Evolutionary conservation across 2,329 filamentous ascomycete genomes (phyloP).

Genomic region (Venturia oleaginea): DNA sequence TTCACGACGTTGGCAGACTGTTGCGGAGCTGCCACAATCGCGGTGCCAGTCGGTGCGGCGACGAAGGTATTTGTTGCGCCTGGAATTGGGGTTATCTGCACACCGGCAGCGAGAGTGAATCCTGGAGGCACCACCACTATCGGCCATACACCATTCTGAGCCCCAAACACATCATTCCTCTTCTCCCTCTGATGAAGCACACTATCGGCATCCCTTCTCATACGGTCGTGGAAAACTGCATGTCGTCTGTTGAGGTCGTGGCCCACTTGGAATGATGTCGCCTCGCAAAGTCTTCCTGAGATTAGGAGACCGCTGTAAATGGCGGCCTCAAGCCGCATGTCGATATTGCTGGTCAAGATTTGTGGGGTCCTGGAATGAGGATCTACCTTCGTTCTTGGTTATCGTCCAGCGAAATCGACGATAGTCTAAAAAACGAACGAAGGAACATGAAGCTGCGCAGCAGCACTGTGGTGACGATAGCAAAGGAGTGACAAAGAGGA

Average conservation of each 20-base stretch:
- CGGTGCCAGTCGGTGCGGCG: neutral
- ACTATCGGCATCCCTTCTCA: slow-evolving; percentile 11
- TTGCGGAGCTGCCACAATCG: slow-evolving; percentile 11
- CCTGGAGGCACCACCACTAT: slow-evolving; percentile 13
- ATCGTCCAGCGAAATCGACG: slow-evolving; percentile 10
- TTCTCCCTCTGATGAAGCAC: slow-evolving; percentile 5
- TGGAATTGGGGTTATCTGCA: slow-evolving; percentile 9
- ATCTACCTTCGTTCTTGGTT: neutral
- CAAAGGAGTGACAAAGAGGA: slow-evolving; percentile 8
- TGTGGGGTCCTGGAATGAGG: neutral
- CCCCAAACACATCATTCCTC: slow-evolving; percentile 12
- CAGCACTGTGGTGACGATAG: slow-evolving; percentile 2
- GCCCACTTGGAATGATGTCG: neutral
- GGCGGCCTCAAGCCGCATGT: slow-evolving; percentile 14
- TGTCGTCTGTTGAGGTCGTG: slow-evolving; percentile 4
- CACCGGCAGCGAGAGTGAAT: slow-evolving; percentile 13
- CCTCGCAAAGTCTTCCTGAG: neutral
- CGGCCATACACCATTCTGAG: slow-evolving; percentile 12
- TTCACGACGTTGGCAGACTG: slow-evolving; percentile 2
- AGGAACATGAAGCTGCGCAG: slow-evolving; percentile 12
- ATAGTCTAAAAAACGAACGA: neutral
- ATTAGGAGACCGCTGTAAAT: slow-evolving; percentile 4
- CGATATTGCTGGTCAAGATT: slow-evolving; percentile 10
- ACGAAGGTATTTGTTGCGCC: slow-evolving; percentile 2
- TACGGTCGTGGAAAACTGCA: slow-evolving; percentile 9